Evolutionary conservation across 495 filamentous ascomycete genomes (phyloP).

Genomic region (Xylona heveae): DNA sequence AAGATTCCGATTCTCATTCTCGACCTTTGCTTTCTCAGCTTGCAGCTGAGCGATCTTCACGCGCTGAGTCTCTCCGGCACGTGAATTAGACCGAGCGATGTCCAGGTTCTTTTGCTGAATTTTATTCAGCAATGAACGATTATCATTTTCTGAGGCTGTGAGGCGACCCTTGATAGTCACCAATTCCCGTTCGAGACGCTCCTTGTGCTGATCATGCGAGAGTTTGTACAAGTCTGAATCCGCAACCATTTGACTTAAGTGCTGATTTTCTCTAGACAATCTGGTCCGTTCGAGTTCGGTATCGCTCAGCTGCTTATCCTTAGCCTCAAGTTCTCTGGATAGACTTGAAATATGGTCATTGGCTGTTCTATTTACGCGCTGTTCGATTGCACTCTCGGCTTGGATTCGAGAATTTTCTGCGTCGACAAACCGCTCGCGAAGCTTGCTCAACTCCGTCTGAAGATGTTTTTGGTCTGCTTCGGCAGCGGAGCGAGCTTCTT

Average conservation of each 20-base stretch:
- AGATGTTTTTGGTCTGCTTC: slow-evolving; percentile 81
- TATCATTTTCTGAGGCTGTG: slow-evolving; percentile 89
- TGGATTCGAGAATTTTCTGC: slow-evolving; percentile 69
- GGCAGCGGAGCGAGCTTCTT: slow-evolving; percentile 52
- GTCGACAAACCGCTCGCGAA: slow-evolving; percentile 62
- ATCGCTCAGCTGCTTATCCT: slow-evolving; percentile 44
- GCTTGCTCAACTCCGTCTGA: slow-evolving; percentile 60
- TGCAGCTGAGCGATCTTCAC: slow-evolving; percentile 57
- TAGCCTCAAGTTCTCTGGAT: slow-evolving; percentile 55
- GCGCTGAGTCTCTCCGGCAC: slow-evolving; percentile 66
- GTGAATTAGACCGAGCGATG: slow-evolving; percentile 75
- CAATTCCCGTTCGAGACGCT: slow-evolving; percentile 79
- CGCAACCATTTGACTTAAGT: slow-evolving; percentile 59
- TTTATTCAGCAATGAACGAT: slow-evolving; percentile 85
- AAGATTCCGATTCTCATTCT: slow-evolving; percentile 65
- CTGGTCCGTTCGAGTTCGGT: slow-evolving; percentile 55
- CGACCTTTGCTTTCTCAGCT: slow-evolving; percentile 62
- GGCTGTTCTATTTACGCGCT: slow-evolving; percentile 51
- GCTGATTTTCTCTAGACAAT: slow-evolving; percentile 54
- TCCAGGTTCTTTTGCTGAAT: slow-evolving; percentile 96
- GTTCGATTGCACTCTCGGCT: slow-evolving; percentile 62
- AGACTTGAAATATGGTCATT: slow-evolving; percentile 65
- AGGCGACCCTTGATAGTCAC: slow-evolving; percentile 80
- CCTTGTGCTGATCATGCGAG: slow-evolving; percentile 80
- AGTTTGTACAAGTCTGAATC: slow-evolving; percentile 76